A percentile compares a stretch with the other conserved stretches of the same genome.
phyloP scores from a whole-genome alignment of 1,284 basidiomycete species.

The Ustilago curta region DNA sequence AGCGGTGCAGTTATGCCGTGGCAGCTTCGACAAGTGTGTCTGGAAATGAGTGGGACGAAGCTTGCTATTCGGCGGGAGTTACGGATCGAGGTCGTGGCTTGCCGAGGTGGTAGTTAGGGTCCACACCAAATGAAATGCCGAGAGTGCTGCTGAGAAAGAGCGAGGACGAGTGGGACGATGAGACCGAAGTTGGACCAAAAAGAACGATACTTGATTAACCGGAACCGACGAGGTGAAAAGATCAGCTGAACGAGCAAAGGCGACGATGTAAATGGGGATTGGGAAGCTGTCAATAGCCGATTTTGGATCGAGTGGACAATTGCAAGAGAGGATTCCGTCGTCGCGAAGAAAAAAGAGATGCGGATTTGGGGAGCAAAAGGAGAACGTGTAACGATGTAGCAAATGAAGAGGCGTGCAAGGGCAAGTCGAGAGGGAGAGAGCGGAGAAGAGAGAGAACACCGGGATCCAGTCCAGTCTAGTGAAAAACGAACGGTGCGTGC shows the following conservation, averaged over 20 bases:
- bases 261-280: conserved; percentile 1
- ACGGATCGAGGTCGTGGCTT: background rate
- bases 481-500: background rate
- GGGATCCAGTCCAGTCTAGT: conserved; percentile 7
- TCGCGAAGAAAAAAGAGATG: background rate
- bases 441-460: background rate
- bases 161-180: conserved; percentile 14
- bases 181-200: conserved; percentile 15
- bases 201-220: background rate
- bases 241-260: conserved; percentile 9
- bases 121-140: conserved; percentile 6
- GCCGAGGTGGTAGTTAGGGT: background rate
- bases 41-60: background rate
- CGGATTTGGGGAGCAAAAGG: conserved; percentile 5
- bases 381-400: background rate
- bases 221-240: background rate
- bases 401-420: background rate
- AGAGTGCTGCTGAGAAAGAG: conserved; percentile 2
- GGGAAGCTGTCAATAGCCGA: conserved; percentile 5
- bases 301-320: conserved; percentile 10
- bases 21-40: background rate
- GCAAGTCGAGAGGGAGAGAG: no score
- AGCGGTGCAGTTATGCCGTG: background rate
- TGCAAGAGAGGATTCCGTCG: background rate
- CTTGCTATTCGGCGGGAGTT: background rate